Conservation (phyloP, 2,329 filamentous ascomycete genomes). For the Colletotrichum euphorbiae region DNA sequence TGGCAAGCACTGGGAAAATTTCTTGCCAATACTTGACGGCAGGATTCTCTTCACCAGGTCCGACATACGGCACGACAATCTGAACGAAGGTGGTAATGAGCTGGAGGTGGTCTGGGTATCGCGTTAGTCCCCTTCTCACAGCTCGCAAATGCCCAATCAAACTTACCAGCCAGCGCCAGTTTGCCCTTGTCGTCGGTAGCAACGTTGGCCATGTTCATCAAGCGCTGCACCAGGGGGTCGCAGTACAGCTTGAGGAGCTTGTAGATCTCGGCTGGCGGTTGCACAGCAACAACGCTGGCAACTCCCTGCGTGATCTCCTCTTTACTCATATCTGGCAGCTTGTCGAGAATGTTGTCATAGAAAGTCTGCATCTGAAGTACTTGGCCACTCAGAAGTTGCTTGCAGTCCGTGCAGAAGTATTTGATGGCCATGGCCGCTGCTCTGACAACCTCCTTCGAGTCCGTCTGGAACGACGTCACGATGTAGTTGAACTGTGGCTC, state of each 20-base stretch:
- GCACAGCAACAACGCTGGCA: constrained; percentile 88
- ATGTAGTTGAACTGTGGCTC: constrained; percentile 96
- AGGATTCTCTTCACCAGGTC: constrained; percentile 80
- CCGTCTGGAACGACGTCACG: constrained; percentile 89
- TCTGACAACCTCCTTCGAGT: constrained; percentile 89
- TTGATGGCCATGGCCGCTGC: constrained; percentile 95
- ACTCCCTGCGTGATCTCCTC: constrained; percentile 98
- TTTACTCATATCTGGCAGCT: constrained; percentile 85
- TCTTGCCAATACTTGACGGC: constrained; percentile 97
- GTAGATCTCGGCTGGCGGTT: constrained; percentile 84
- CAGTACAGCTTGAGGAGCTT: constrained; percentile 91
- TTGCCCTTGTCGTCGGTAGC: constrained; percentile 87
- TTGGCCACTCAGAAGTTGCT: constrained; percentile 83
- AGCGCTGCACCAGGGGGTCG: constrained; percentile 85
- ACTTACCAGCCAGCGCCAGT: constrained; percentile 82
- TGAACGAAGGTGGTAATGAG: constrained; percentile 93
- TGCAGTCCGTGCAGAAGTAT: constrained; percentile 97
- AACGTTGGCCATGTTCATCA: constrained; percentile 88
- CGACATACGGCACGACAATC: constrained; percentile 78
- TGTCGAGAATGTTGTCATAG: constrained; percentile 90
- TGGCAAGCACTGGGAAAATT: constrained; percentile 87
- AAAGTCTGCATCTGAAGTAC: constrained; percentile 90
- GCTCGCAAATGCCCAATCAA: not conserved
- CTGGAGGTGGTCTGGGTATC: constrained; percentile 81
- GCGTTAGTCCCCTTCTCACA: constrained; percentile 39